Evolutionary conservation across 371 early-diverging fungal species (phyloP), one percentile per base, ranked within the genome.

Genomic region (Dipsacomyces acuminosporus): DNA sequence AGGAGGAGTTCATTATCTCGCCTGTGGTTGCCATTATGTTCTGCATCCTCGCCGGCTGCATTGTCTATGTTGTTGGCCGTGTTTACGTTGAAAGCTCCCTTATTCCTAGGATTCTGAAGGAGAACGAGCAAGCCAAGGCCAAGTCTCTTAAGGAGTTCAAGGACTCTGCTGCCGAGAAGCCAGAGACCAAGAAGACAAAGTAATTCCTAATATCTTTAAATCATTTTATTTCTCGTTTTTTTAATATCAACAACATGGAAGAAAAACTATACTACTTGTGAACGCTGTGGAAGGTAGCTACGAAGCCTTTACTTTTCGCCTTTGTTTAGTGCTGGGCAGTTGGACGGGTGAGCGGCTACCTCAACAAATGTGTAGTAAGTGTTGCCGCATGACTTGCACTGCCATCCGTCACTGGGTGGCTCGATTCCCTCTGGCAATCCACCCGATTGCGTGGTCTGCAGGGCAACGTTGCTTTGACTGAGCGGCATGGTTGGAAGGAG

Each of bases 11-110:
- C 33, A 52, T 64, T 33, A 70, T 70, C 45, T 49, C 52, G 33
- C 71, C 71, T 5, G 50, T 70, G 14, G 65, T 70, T 21, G 65
- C 65, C 0, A 15, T 60, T 11, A 64, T 70, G 71, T 64, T 64
- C 22, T 70, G 71, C 30, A 41, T 70, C 17, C 65, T 70, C 9
- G 54, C 71, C 17, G 71, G 61, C 2, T 64, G 64, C 20, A 35
- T 50, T 9, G 65, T 70, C 3, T 70, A 70, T 35, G 65, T 70
- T 9, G 61, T 54, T 8, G 71, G 71, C 17, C 60, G 71, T 2
- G 71, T 64, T 4, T 70, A 70, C 23, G 65, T 64, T 23, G 71
- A 70, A 21, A 48, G 71, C 7, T 54, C 56, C 20, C 53, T 70
- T 42, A 59, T 70, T 8, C 71, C 71, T 2, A 26, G 19, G n/a